Base-by-base conservation (phyloP, 2,329 filamentous ascomycete species). In the Periconia sp. region DNA sequence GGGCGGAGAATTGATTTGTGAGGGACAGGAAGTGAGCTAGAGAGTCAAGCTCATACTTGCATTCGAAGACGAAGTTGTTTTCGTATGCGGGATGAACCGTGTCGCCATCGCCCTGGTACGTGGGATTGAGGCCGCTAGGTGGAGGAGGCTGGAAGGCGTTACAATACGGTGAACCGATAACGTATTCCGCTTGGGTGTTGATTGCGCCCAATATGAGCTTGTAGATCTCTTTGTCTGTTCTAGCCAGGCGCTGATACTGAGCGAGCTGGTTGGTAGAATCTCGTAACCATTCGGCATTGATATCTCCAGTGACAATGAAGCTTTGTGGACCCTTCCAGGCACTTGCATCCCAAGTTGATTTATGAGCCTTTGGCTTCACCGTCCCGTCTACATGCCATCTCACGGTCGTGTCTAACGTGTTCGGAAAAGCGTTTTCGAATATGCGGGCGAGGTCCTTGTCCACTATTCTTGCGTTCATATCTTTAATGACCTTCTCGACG, bases 1-100 rank as follows among this genome's bases (percentile, higher is more conserved):
- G 81, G 26, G 87, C 83, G 72, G 94, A 80, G 71, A 95, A 97
- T 57, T 96, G 85, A 60, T 96, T 96, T 13, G 80, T 83, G 2
- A 99, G 74, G 0, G 88, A 84, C 5, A 99, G 79, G 68, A 99
- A 99, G 64, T 95, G 87, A 0, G 92, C 94, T 0, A 99, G 78
- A 7, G 92, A 96, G 72, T 99, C 94, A 16, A 99, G 84, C 74
- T 99, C 94, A 71, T 97, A 99, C 73, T 99, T 99, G 82, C 94
- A 99, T 72, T 99, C 94, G 54, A 96, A 99, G 3, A 99, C 94
- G 35, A 85, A 82, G 0, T 79, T 82, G 0, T 87, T 87, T 62
- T 97, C 91, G 65, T 95, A 97, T 1, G 79, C 78, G 0, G 94
- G 94, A 59, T 96, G 90, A 0, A 99, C 94, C 7, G 67, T 72